phyloP scores from a whole-genome alignment of 331 rosid genomes.

The Quercus tomentella region DNA sequence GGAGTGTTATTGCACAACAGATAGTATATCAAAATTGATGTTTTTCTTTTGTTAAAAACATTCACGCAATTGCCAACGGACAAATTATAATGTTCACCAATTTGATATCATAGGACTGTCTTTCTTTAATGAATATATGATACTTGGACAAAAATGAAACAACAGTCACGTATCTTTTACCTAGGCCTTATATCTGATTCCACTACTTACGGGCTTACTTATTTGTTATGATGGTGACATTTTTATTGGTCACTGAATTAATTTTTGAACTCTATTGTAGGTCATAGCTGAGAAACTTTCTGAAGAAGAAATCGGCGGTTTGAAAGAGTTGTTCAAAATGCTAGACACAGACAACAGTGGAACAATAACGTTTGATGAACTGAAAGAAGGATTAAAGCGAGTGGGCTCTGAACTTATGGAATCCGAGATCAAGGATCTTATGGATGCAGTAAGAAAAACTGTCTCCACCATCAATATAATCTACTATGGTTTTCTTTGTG shows the following conservation, averaged over 20 bases:
- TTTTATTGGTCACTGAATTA: background rate
- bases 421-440: conserved; percentile 61
- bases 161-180: background rate
- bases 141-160: background rate
- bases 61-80: too few relatives aligned
- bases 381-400: conserved; percentile 49
- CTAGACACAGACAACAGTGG: conserved; percentile 58
- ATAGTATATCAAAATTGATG: too few relatives aligned
- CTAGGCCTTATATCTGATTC: background rate
- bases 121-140: too few relatives aligned
- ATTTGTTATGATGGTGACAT: background rate
- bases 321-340: conserved; percentile 52
- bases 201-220: background rate
- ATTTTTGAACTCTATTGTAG: conserved; percentile 17
- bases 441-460: conserved; percentile 51
- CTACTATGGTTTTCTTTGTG: background rate
- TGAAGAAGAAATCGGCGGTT: conserved; percentile 60
- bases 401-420: conserved; percentile 63
- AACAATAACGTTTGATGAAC: conserved; percentile 52
- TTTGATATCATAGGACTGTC: too few relatives aligned
- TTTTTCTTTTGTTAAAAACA: too few relatives aligned
- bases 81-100: too few relatives aligned
- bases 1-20: too few relatives aligned
- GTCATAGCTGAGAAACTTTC: conserved; percentile 60
- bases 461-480: background rate